Conservation (phyloP, 805 yeast genomes). For the Candida chilensis region DNA sequence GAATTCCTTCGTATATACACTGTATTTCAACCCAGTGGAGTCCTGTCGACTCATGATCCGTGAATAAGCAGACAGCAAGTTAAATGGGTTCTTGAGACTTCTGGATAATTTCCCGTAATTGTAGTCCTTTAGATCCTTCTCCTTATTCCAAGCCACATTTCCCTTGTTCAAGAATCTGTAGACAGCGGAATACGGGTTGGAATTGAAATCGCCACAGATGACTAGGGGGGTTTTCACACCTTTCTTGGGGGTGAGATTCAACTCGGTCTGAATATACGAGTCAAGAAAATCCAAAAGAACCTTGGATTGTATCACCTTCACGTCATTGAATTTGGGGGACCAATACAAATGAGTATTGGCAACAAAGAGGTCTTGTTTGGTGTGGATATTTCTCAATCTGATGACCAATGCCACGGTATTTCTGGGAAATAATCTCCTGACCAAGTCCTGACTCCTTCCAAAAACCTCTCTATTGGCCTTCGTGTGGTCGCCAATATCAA, state of each 20-base stretch:
- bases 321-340: constrained; percentile 39
- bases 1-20: constrained; percentile 37
- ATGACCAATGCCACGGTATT: constrained; percentile 53
- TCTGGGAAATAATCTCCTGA: constrained; percentile 26
- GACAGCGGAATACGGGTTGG: constrained; percentile 39
- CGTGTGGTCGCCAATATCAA: constrained; percentile 19
- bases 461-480: constrained; percentile 13
- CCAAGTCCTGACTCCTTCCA: constrained; percentile 20
- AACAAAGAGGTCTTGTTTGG: constrained; percentile 30
- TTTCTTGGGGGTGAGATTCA: too few relatives aligned
- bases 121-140: constrained; percentile 6
- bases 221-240: too few relatives aligned
- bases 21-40: too few relatives aligned
- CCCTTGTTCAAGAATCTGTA: constrained; percentile 29
- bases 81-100: too few relatives aligned
- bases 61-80: constrained; percentile 8
- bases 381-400: constrained; percentile 31
- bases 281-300: too few relatives aligned
- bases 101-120: constrained; percentile 12
- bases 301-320: constrained; percentile 44
- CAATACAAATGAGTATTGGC: constrained; percentile 59
- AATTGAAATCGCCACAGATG: constrained; percentile 51
- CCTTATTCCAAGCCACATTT: constrained; percentile 3
- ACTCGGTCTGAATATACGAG: too few relatives aligned
- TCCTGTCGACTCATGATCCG: too few relatives aligned